Conservation (phyloP, 768 basidiomycete species). For the Auricularia sp. region DNA sequence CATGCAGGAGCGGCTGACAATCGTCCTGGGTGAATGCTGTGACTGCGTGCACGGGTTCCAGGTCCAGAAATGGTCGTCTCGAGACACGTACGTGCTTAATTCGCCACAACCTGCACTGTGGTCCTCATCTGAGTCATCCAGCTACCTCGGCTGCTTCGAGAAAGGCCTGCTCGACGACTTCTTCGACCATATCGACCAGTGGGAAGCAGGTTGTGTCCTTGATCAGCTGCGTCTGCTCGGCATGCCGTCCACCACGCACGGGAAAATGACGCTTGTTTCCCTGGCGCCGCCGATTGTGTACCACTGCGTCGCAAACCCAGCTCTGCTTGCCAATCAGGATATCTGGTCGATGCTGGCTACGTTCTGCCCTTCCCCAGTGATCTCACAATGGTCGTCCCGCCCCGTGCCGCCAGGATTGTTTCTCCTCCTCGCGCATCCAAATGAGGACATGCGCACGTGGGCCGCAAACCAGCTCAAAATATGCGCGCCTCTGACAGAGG, state of each 20-base stretch:
- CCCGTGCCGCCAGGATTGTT: constrained; percentile 49
- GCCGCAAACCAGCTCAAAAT: constrained; percentile 37
- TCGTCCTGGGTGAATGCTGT: constrained; percentile 52
- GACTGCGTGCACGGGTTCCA: constrained; percentile 62
- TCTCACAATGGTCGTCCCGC: constrained; percentile 44
- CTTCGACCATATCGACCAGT: constrained; percentile 50
- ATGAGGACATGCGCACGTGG: constrained; percentile 45
- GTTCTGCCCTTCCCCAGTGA: constrained; percentile 24
- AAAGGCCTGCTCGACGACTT: constrained; percentile 43
- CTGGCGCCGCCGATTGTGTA: constrained; percentile 45
- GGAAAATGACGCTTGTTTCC: constrained; percentile 25
- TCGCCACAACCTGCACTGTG: too few relatives aligned
- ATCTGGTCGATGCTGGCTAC: constrained; percentile 34
- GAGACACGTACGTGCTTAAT: constrained; percentile 51
- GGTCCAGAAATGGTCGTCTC: constrained; percentile 51
- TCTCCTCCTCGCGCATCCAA: constrained; percentile 43
- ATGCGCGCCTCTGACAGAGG: constrained; percentile 36
- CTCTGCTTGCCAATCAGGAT: constrained; percentile 40
- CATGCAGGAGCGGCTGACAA: constrained; percentile 52
- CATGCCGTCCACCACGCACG: constrained; percentile 7
- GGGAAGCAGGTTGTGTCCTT: constrained; percentile 49
- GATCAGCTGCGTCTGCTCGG: constrained; percentile 30
- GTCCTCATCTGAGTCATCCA: constrained; percentile 17
- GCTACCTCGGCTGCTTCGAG: constrained; percentile 65
- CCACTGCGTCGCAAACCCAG: constrained; percentile 53